Evolutionary conservation across 2,329 filamentous ascomycete genomes (phyloP), one percentile per base, ranked within the genome.

Genomic region (Calcarisporium arbuscula): DNA sequence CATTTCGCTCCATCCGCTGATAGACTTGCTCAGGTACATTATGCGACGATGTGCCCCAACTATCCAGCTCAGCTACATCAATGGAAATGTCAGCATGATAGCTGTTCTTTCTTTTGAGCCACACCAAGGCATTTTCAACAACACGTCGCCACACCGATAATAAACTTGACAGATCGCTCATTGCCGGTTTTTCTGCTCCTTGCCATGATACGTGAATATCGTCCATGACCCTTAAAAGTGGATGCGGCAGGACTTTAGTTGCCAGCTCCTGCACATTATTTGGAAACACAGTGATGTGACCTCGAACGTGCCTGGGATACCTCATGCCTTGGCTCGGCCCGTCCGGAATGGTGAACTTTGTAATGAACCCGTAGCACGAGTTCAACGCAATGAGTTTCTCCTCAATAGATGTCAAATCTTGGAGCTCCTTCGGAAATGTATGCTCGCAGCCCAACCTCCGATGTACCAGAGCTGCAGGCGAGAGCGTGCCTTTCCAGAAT

Each of bases 1-100:
- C 40, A 28, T 42, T 35, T 28, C 29, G 30, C 27, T 42, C 40
- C 32, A 41, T 18, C 4, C 38, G 38, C 10, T 40, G 32, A 27
- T 39, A 41, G 18, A 41, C 36, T 16, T 22, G 19, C n/a, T 25
- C 30, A 16, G 35, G 38, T 30, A 43, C 35, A 2, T 32, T 34
- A 19, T 43, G 22, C 15, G 38, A 21, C 28, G 34, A 25, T 10
- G 29, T 15, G 12, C 32, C 35, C 40, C 38, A 43, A 28, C 40
- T 43, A 22, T 43, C 30, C 37, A 43, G 18, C 22, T 43, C 38
- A 10, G 29, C 37, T 20, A 7, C 29, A 21, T 38, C 38, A 21
- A 40, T 43, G 5, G 33, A 20, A 22, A 43, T 36, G 22, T 38
- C 31, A 11, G 25, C 32, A 38, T 40, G 38, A 11, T 34, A 27